Evolutionary conservation across 352 stramenopile species (phyloP).

Genomic region (Globisporangium camurandrum): DNA sequence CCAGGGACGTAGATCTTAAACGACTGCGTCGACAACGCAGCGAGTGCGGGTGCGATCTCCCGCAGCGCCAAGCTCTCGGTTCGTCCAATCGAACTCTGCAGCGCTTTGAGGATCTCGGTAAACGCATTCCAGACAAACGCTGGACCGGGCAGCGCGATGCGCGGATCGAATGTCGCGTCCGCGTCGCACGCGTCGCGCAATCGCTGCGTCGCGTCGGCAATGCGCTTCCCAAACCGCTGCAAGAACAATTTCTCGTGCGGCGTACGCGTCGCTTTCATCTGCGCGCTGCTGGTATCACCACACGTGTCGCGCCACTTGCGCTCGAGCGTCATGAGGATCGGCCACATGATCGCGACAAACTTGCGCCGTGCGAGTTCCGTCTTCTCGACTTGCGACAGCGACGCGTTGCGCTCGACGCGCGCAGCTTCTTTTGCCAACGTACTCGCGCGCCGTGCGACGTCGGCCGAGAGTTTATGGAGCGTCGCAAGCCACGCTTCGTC

Average conservation of each 20-base stretch:
- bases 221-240: slow-evolving; percentile 42
- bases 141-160: slow-evolving; percentile 10
- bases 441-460: slow-evolving; percentile 53
- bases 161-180: slow-evolving; percentile 10
- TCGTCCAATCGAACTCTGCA: slow-evolving; percentile 31
- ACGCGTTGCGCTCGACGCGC: slow-evolving; percentile 63
- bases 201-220: slow-evolving; percentile 34
- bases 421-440: slow-evolving; percentile 73
- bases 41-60: slow-evolving; percentile 69
- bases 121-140: slow-evolving; percentile 58
- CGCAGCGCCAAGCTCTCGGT: slow-evolving; percentile 46
- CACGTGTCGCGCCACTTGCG: slow-evolving; percentile 60
- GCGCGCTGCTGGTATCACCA: slow-evolving; percentile 15
- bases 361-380: slow-evolving; percentile 54
- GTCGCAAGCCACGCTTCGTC: slow-evolving; percentile 73
- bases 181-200: slow-evolving; percentile 38
- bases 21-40: slow-evolving; percentile 28
- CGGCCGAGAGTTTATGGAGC: slow-evolving; percentile 63
- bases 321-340: slow-evolving; percentile 61
- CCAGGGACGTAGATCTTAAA: slow-evolving; percentile 54
- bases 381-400: slow-evolving; percentile 57
- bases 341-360: slow-evolving; percentile 79
- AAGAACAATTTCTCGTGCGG: slow-evolving; percentile 72
- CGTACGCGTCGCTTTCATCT: no score
- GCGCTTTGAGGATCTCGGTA: slow-evolving; percentile 57